phyloP scores from a whole-genome alignment of 306 rosid genomes.

The Fragaria vesca region DNA sequence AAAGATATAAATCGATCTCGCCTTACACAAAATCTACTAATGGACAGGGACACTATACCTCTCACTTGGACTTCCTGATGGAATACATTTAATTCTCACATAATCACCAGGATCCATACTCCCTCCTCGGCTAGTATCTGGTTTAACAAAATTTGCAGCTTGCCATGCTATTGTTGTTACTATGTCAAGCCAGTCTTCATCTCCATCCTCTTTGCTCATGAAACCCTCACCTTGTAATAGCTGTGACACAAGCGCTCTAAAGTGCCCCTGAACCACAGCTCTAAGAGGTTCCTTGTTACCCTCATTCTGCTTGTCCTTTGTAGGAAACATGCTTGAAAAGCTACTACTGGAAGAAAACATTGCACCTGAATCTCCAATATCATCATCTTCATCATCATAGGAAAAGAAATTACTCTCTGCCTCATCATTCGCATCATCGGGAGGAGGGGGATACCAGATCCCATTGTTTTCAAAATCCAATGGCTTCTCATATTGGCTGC shows the following conservation, averaged over 20 bases:
- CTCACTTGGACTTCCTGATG: constrained; percentile 77
- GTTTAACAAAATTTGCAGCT: constrained; percentile 92
- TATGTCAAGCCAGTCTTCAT: constrained; percentile 80
- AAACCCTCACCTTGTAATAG: constrained; percentile 83
- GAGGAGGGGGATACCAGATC: constrained; percentile 90
- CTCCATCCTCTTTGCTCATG: constrained; percentile 53
- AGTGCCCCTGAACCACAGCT: constrained; percentile 84
- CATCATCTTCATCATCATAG: constrained; percentile 89
- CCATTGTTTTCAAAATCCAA: constrained; percentile 87
- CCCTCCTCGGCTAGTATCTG: constrained; percentile 94
- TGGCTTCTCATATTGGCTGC: constrained; percentile 51
- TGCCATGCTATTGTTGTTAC: constrained; percentile 80
- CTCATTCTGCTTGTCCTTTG: constrained; percentile 66
- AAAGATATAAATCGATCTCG: constrained; percentile 1
- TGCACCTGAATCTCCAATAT: constrained; percentile 81
- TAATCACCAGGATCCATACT: constrained; percentile 97
- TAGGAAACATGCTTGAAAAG: constrained; percentile 63
- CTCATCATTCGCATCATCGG: constrained; percentile 70
- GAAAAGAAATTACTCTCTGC: constrained; percentile 58
- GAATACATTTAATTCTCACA: constrained; percentile 88
- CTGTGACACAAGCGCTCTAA: constrained; percentile 90
- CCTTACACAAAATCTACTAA: constrained; percentile 13
- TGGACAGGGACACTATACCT: constrained; percentile 50
- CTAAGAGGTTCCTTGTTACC: constrained; percentile 77
- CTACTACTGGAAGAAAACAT: constrained; percentile 72